Percentiles rank a stretch among this genome's conserved stretches.
phyloP scores from a whole-genome alignment of 1,284 basidiomycete genomes.

The Wolfiporia cocos region DNA sequence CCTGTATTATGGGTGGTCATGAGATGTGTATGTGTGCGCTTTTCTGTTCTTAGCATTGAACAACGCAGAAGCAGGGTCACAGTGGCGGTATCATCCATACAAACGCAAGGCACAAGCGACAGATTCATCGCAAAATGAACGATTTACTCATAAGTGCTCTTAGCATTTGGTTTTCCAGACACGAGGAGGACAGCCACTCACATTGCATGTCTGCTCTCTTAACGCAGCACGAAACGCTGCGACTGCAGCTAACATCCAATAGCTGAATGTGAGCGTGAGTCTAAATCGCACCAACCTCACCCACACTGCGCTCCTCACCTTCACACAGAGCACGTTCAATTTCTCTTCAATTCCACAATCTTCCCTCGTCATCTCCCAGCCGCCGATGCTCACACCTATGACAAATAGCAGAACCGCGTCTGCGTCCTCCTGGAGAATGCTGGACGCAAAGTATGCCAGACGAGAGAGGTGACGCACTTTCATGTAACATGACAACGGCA shows the following conservation, averaged over 20 bases:
- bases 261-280: slow-evolving; percentile 41
- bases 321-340: no score
- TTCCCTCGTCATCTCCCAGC: slow-evolving; percentile 55
- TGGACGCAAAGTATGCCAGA: neutral
- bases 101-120: slow-evolving; percentile 57
- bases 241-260: slow-evolving; percentile 37
- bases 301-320: no score
- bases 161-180: slow-evolving; percentile 57
- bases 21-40: neutral
- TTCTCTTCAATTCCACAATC: slow-evolving; percentile 39
- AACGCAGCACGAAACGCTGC: slow-evolving; percentile 52
- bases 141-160: neutral
- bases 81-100: slow-evolving; percentile 31
- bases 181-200: slow-evolving; percentile 41
- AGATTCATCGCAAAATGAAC: neutral
- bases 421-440: neutral
- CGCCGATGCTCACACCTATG: slow-evolving; percentile 59
- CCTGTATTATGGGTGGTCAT: slow-evolving; percentile 58
- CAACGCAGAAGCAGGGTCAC: slow-evolving; percentile 26
- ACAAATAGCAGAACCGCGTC: slow-evolving; percentile 45
- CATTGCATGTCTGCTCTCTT: no score
- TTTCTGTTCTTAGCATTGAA: slow-evolving; percentile 17
- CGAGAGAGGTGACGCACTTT: neutral
- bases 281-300: neutral
- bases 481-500: no score